Evolutionary conservation across 2,329 filamentous ascomycete genomes (phyloP).

Genomic region (Thielaviopsis punctulata): DNA sequence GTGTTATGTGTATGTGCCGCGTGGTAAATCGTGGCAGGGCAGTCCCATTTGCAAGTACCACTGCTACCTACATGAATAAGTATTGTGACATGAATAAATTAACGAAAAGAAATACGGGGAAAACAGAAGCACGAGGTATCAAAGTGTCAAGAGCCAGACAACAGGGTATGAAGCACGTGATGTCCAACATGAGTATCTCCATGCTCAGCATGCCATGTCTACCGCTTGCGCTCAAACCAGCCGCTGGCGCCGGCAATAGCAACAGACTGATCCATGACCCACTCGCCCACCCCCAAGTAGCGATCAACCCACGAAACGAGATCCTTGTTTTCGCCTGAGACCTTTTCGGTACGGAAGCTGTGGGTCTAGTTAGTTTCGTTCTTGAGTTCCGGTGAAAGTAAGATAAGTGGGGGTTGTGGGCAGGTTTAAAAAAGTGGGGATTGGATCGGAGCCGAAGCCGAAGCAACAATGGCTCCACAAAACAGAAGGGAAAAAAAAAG

Average conservation of each 20-base stretch:
- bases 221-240: conserved; percentile 84
- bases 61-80: no score
- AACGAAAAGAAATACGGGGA: no score
- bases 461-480: neutral
- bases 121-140: neutral
- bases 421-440: neutral
- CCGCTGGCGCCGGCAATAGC: conserved; percentile 74
- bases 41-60: neutral
- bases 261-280: conserved; percentile 95
- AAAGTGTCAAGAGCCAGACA: neutral
- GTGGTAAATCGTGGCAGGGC: neutral
- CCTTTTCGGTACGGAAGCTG: conserved; percentile 76
- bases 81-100: neutral
- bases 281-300: conserved; percentile 89
- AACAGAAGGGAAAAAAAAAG: conserved; percentile 12
- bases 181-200: neutral
- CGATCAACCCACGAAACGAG: conserved; percentile 78
- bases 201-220: conserved; percentile 15
- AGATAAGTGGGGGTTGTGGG: neutral
- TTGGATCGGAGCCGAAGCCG: neutral
- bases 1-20: neutral
- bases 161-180: neutral
- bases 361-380: neutral
- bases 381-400: neutral
- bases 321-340: conserved; percentile 64